Percentiles rank a stretch among this genome's conserved stretches.
phyloP scores from a whole-genome alignment of 2,329 filamentous ascomycete genomes.

The Rhexocercosporidium sp. region DNA sequence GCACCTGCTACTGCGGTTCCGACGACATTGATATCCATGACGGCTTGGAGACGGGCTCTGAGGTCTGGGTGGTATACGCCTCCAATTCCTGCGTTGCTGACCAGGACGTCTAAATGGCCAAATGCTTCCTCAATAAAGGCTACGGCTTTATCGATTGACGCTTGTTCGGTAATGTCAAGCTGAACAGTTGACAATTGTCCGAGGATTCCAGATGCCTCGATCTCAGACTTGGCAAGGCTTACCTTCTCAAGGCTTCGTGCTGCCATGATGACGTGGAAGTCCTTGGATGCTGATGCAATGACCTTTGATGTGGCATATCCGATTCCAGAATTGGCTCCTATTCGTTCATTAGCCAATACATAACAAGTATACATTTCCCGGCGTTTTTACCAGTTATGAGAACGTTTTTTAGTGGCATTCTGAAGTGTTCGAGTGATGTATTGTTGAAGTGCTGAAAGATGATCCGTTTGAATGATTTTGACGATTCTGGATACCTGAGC shows the following conservation, averaged over 20 bases:
- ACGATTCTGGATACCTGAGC: not conserved
- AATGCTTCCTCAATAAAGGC: not conserved
- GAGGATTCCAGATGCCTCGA: not conserved
- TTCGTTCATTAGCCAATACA: not conserved
- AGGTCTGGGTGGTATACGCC: not conserved
- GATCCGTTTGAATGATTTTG: not conserved
- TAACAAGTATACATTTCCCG: not conserved
- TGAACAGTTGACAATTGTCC: not conserved
- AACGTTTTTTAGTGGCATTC: not conserved
- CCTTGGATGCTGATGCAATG: not conserved
- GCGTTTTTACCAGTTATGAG: not conserved
- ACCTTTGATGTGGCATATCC: constrained; percentile 1
- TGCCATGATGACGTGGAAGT: not conserved
- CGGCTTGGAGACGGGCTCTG: not conserved
- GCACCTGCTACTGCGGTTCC: not conserved
- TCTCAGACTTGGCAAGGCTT: not conserved
- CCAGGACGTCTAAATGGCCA: not conserved
- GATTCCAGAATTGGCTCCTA: not conserved
- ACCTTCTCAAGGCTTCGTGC: not conserved
- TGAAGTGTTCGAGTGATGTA: not conserved
- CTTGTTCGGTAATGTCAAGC: not conserved
- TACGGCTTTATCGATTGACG: not conserved
- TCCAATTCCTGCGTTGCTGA: not conserved
- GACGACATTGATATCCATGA: not conserved
- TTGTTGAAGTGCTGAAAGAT: not conserved